Evolutionary conservation across 73 alveolate genomes (phyloP).

Genomic region (Paramecium pentaurelia): DNA sequence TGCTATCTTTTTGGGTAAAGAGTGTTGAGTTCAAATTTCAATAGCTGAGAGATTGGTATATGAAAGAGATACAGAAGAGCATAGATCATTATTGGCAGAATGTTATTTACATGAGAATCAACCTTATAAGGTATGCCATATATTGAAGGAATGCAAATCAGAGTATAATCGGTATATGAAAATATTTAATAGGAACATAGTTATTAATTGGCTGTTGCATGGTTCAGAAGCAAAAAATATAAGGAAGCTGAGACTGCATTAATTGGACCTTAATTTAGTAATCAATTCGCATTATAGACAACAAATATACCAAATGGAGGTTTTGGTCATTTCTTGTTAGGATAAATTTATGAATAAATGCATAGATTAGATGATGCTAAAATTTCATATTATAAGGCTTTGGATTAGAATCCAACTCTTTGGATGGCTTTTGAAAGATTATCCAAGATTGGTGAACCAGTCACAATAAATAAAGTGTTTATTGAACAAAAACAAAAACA

Average conservation of each 20-base stretch:
- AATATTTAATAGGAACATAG: background rate
- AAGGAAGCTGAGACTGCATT: slow-evolving; percentile 92
- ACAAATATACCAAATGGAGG: slow-evolving; percentile 92
- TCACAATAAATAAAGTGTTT: slow-evolving; percentile 27
- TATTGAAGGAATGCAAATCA: slow-evolving; percentile 77
- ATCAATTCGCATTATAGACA: background rate
- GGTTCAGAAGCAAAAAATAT: slow-evolving; percentile 80
- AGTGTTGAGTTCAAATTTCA: slow-evolving; percentile 64
- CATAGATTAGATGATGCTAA: slow-evolving; percentile 84
- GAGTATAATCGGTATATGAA: slow-evolving; percentile 66
- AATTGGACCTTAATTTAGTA: slow-evolving; percentile 55
- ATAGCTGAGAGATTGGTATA: slow-evolving; percentile 61
- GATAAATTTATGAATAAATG: slow-evolving; percentile 77
- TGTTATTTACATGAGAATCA: slow-evolving; percentile 87
- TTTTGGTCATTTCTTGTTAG: slow-evolving; percentile 86
- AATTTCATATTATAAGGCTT: slow-evolving; percentile 74
- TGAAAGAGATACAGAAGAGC: slow-evolving; percentile 81
- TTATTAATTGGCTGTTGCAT: slow-evolving; percentile 86
- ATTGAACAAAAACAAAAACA: slow-evolving; percentile 5
- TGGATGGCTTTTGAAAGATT: slow-evolving; percentile 94
- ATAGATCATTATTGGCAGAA: slow-evolving; percentile 83
- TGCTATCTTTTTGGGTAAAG: slow-evolving; percentile 73
- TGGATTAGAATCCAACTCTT: slow-evolving; percentile 89
- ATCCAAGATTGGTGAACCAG: slow-evolving; percentile 70
- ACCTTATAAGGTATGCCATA: slow-evolving; percentile 90